Evolutionary conservation across 2,329 filamentous ascomycete species (phyloP), one percentile per base, ranked within the genome.

Genomic region (Aspergillus candidus): DNA sequence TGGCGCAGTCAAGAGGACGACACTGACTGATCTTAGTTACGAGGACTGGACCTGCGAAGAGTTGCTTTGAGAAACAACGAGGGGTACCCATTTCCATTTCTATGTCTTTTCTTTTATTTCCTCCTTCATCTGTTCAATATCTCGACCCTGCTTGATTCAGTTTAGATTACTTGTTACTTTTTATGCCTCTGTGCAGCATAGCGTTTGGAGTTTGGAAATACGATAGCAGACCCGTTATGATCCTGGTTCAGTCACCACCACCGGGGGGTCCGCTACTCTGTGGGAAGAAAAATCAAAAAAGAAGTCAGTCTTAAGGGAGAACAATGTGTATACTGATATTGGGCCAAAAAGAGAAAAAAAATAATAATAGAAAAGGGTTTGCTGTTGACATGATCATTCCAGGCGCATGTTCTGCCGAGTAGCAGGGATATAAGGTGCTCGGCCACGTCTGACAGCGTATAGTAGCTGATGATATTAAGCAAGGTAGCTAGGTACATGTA

Each of bases 41-140:
- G 93, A 98, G 77, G 93, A 98, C 69, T 98, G 93, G 93, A 94
- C 90, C 31, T 96, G 90, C 71, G 93, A 97, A 72, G 93, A 98
- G 71, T 76, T 97, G 53, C 78, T 95, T 43, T 77, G 69, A 63
- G 49, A 33, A 42, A 37, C 43, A 32, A 41, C 27, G 36, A 33
- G 15, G 45, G 44, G 43, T 40, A 44, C 46, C 44, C 54, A 49
- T 53, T 40, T 49, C 41, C 48, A 38, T 52, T 48, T 51, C 43
- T 49, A 41, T 49, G 50, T 46, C 52, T 49, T 48, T 52, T 54
- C 47, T 50, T 57, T 49, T 51, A 46, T 44, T 49, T 50, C 38
- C 51, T 50, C n/a, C 46, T 47, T 42, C 22, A 35, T 34, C 27
- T 40, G 41, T 35, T 50, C 32, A 39, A 30, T 22, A 37, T 48